Evolutionary conservation across 2,329 filamentous ascomycete species (phyloP).

Genomic region (Sporothrix pallida): DNA sequence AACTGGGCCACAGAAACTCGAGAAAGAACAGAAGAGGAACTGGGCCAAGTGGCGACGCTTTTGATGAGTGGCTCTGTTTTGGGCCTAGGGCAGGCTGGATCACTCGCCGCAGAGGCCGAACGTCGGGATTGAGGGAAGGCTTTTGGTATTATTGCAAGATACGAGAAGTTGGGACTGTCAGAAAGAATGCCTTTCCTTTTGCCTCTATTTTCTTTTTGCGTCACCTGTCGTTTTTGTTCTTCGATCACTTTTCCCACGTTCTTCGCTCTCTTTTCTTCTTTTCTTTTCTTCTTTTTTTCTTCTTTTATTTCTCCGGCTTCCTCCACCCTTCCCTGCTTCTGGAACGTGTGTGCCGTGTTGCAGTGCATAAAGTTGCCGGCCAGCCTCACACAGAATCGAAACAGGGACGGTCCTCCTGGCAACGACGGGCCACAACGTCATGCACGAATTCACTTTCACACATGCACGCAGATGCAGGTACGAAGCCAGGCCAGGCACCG

Average conservation of each 20-base stretch:
- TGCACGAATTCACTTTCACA: neutral
- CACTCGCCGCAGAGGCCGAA: constrained; percentile 4
- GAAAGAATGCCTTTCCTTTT: neutral
- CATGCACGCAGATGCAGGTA: constrained; percentile 28
- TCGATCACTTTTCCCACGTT: neutral
- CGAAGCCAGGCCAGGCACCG: constrained; percentile 5
- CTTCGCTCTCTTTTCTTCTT: neutral
- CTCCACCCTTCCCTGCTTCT: neutral
- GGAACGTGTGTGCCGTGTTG: constrained; percentile 4
- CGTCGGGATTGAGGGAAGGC: neutral
- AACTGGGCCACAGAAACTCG: neutral
- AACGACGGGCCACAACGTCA: constrained; percentile 2
- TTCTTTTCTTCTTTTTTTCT: neutral
- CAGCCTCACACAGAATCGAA: constrained; percentile 33
- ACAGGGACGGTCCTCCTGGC: constrained; percentile 29
- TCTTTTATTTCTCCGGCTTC: neutral
- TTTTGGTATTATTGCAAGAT: neutral
- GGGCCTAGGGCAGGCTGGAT: constrained; percentile 11
- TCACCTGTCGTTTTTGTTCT: neutral
- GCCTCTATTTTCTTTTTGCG: neutral
- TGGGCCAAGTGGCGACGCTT: constrained; percentile 13
- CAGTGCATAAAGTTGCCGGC: constrained; percentile 29
- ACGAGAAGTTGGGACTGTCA: neutral
- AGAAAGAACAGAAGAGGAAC: neutral
- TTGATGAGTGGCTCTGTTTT: constrained; percentile 24